Conservation (phyloP, 345 rosid species). For the Lagerstroemia speciosa region DNA sequence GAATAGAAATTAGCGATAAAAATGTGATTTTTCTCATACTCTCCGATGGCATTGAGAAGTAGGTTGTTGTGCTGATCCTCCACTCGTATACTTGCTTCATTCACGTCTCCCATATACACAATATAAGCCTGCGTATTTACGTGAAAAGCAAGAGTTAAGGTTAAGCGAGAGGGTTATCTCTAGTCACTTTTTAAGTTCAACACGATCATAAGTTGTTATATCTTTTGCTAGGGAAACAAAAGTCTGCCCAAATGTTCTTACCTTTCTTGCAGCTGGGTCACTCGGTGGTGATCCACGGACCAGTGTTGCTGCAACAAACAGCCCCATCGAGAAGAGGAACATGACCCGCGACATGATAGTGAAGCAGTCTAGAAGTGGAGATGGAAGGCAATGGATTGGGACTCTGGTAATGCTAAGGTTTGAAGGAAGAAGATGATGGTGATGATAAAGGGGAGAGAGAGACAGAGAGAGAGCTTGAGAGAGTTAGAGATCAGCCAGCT, state of each 20-base stretch:
- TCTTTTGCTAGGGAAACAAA: no score
- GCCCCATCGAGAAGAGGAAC: background rate
- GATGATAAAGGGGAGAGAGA: no score
- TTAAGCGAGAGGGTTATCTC: no score
- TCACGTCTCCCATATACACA: slow-evolving; percentile 68
- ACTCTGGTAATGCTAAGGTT: no score
- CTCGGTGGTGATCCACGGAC: background rate
- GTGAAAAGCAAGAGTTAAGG: no score
- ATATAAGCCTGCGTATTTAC: slow-evolving; percentile 46
- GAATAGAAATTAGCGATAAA: background rate
- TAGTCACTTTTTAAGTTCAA: no score
- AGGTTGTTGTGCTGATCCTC: slow-evolving; percentile 39
- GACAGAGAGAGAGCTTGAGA: no score
- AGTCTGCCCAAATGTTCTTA: no score
- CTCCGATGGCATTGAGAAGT: slow-evolving; percentile 42
- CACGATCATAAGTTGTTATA: no score
- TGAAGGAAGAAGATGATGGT: no score
- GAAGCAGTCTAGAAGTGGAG: no score
- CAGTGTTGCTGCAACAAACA: background rate
- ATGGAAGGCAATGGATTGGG: background rate
- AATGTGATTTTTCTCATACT: slow-evolving; percentile 21
- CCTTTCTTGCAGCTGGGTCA: background rate
- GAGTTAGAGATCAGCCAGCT: no score
- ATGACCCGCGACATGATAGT: background rate
- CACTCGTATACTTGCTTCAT: slow-evolving; percentile 12